Evolutionary conservation across 202 grass and related monocot species (phyloP).

Genomic region (Bolboschoenoplectus hybrid): DNA sequence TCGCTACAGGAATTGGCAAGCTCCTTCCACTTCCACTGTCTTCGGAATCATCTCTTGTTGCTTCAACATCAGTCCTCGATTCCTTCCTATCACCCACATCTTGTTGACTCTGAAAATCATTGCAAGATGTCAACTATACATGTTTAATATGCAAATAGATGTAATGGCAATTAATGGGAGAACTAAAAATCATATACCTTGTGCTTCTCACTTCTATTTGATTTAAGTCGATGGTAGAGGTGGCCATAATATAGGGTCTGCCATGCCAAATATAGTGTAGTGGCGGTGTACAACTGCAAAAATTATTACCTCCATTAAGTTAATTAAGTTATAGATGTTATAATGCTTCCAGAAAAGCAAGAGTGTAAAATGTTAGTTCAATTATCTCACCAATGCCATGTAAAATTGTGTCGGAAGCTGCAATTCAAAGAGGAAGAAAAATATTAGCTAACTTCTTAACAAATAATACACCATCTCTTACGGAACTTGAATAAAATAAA

Average conservation of each 20-base stretch:
- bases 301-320: constrained; percentile 34
- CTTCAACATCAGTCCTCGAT: not conserved
- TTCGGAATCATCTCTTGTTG: not conserved
- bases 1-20: constrained; percentile 68
- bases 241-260: constrained; percentile 81
- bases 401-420: constrained; percentile 98
- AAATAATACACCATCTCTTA: not conserved
- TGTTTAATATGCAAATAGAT: constrained; percentile 20
- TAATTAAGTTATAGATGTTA: constrained; percentile 23
- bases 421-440: constrained; percentile 33
- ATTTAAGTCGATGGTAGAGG: constrained; percentile 59
- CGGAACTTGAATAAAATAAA: not conserved
- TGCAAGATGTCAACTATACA: not conserved
- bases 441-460: constrained; percentile 7
- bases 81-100: constrained; percentile 27
- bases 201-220: constrained; percentile 46
- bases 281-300: constrained; percentile 88
- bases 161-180: constrained; percentile 23
- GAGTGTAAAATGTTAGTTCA: constrained; percentile 22
- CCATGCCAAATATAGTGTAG: constrained; percentile 61
- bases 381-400: constrained; percentile 77
- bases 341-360: constrained; percentile 13
- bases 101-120: constrained; percentile 37
- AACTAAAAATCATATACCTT: constrained; percentile 54
- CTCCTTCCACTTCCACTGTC: constrained; percentile 40